Conservation (phyloP, 164 flowering plant genomes). For the Nymphaea thermarum region DNA sequence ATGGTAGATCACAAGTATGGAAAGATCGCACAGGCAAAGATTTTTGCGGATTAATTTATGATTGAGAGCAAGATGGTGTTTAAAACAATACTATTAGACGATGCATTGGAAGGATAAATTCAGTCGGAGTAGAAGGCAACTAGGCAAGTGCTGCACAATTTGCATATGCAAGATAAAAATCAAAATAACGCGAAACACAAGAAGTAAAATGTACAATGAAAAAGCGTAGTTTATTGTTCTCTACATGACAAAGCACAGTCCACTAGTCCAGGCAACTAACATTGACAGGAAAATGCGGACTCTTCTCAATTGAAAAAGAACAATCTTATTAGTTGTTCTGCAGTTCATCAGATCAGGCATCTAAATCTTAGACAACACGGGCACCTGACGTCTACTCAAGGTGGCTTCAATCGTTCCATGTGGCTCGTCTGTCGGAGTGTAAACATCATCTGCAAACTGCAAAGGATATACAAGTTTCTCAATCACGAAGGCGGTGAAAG, state of each 20-base stretch:
- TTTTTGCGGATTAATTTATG: too few species aligned
- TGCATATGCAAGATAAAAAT: too few species aligned
- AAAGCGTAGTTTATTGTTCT: neutral
- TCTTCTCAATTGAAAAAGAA: neutral
- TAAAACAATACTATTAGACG: too few species aligned
- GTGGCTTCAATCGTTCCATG: slow-evolving; percentile 94
- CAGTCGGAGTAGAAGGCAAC: too few species aligned
- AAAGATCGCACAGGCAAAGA: too few species aligned
- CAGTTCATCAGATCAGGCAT: neutral
- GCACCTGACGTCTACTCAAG: slow-evolving; percentile 40
- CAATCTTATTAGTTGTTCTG: too few species aligned
- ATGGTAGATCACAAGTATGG: too few species aligned
- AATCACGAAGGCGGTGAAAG: neutral
- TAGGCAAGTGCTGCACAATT: too few species aligned
- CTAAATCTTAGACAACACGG: slow-evolving; percentile 49
- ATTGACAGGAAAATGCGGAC: neutral
- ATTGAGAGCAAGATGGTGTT: too few species aligned
- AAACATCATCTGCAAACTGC: slow-evolving; percentile 93
- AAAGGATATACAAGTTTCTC: slow-evolving; percentile 5
- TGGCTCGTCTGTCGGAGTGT: slow-evolving; percentile 86
- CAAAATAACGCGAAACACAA: too few species aligned
- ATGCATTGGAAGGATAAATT: too few species aligned
- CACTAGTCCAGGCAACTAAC: too few species aligned
- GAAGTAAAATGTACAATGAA: neutral
- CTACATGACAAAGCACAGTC: neutral